Evolutionary conservation across 208 protist genomes (phyloP), one percentile per base, ranked within the genome.

Genomic region (Acanthamoeba lenticulata): DNA sequence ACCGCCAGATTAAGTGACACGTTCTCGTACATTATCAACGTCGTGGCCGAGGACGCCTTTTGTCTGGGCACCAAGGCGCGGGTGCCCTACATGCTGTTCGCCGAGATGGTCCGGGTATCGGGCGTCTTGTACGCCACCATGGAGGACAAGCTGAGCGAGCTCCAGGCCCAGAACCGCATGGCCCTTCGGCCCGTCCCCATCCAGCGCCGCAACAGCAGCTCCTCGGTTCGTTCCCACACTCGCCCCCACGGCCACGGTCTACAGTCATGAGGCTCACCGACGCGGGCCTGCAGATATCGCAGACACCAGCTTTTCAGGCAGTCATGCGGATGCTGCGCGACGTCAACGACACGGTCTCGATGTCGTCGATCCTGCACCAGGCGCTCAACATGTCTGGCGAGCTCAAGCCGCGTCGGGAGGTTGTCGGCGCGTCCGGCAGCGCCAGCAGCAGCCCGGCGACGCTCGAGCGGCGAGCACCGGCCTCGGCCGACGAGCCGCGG

Each of bases 61-160:
- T 89, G 79, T 24, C 79, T 89, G 27, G 42, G 47, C 45, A 89
- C 79, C 45, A 89, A 89, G 49, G 79, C 79, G 1, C 42, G 79
- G 7, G 79, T 89, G 47, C 79, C 69, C 40, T 81, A 81, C 40
- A 81, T 81, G 69, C 11, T 81, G 69, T 81, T 81, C 69, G 69
- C 69, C 40, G 69, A 81, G 69, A 81, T 19, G 1, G 69, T 81
- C 19, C 69, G 69, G 7, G 69, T 81, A 36, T 29, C 69, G 24
- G 69, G 69, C 38, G 69, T 81, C 36, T 45, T 81, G 69, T 81
- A 45, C 40, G 15, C 69, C 1, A 81, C 69, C 40, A 81, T 81
- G 69, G 69, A 81, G 69, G 69, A 29, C 21, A 81, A 81, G 69
- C 69, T 81, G 36, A 45, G 21, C 7, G 38, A 81, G 69, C 40